Evolutionary conservation across 306 rosid genomes (phyloP).

Genomic region (Lupinus albus): DNA sequence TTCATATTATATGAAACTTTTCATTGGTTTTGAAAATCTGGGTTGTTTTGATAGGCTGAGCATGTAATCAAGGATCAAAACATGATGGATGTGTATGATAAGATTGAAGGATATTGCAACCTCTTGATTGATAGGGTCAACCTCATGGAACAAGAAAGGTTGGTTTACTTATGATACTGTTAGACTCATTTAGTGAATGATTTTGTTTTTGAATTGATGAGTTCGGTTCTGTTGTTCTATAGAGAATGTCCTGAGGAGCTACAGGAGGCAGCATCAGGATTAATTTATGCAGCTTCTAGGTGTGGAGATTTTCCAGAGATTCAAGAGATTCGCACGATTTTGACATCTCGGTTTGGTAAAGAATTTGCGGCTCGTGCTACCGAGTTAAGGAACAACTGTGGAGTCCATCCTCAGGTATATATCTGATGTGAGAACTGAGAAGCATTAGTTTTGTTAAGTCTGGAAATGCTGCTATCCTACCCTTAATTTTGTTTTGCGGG

Average conservation of each 20-base stretch:
- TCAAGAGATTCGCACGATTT: conserved; percentile 66
- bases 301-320: conserved; percentile 98
- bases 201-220: not conserved
- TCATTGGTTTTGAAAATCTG: conserved; percentile 9
- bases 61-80: conserved; percentile 83
- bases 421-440: conserved; percentile 18
- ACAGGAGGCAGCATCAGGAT: conserved; percentile 70
- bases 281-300: conserved; percentile 78
- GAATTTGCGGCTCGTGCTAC: conserved; percentile 67
- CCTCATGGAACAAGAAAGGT: conserved; percentile 83
- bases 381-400: conserved; percentile 76
- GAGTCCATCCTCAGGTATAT: conserved; percentile 63
- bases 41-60: conserved; percentile 59
- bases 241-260: conserved; percentile 87
- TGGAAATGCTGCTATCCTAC: not conserved
- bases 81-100: conserved; percentile 69
- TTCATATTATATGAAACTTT: not conserved
- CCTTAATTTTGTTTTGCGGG: not conserved
- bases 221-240: not conserved
- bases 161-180: conserved; percentile 5
- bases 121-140: conserved; percentile 72
- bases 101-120: conserved; percentile 70
- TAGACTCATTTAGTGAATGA: not conserved
- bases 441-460: not conserved
- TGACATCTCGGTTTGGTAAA: conserved; percentile 72